Evolutionary conservation across 164 flowering plant genomes (phyloP).

Genomic region (Stephania yunnanensis): DNA sequence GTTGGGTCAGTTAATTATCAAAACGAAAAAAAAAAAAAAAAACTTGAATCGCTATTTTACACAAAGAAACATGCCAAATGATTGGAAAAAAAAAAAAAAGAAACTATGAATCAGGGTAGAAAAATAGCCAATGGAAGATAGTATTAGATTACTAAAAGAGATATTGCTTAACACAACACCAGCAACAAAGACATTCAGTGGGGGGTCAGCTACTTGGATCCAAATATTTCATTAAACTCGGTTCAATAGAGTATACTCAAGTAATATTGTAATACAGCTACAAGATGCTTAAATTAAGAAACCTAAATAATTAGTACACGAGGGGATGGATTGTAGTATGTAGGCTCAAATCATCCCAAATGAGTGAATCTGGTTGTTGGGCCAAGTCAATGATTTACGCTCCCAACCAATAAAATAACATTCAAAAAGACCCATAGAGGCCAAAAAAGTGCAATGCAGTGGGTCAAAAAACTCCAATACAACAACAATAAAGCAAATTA

Average conservation of each 20-base stretch:
- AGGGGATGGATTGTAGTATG: neutral
- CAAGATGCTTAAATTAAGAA: neutral
- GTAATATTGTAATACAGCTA: neutral
- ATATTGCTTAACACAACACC: neutral
- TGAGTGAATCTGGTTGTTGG: neutral
- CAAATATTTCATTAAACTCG: neutral
- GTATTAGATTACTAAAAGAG: neutral
- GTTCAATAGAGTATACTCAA: neutral
- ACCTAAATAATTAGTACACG: neutral
- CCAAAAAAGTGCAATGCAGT: neutral
- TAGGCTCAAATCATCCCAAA: neutral
- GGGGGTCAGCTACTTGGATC: neutral
- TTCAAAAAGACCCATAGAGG: neutral
- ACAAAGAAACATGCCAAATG: neutral
- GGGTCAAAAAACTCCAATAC: neutral
- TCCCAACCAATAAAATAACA: neutral
- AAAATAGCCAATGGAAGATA: neutral
- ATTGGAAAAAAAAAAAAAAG: neutral
- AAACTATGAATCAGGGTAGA: neutral
- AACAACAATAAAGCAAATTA: too few species aligned
- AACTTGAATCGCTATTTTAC: neutral
- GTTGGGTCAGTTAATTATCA: conserved; percentile 20
- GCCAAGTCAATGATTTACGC: neutral
- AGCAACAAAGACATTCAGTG: neutral
- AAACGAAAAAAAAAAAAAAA: neutral